phyloP scores from a whole-genome alignment of 2,329 filamentous ascomycete genomes.

The Penicillium olsonii region DNA sequence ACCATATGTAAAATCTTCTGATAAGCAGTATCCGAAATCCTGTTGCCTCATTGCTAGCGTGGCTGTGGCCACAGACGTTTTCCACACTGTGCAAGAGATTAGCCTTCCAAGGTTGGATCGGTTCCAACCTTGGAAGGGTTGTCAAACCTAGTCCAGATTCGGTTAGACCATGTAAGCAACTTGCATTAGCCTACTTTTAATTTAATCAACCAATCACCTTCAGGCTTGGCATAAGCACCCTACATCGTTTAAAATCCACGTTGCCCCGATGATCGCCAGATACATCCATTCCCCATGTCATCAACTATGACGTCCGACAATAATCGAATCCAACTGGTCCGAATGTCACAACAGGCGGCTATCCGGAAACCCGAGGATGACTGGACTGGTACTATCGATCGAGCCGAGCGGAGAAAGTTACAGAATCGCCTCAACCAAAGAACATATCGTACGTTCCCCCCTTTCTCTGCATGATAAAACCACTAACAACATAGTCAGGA shows the following conservation, averaged over 20 bases:
- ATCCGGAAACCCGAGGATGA: conserved; percentile 15
- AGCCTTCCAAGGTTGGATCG: no score
- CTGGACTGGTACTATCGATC: conserved; percentile 9
- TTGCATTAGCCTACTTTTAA: background rate
- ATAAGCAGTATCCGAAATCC: no score
- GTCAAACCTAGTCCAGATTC: background rate
- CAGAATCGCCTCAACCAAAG: conserved; percentile 23
- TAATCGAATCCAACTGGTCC: background rate
- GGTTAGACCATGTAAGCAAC: background rate
- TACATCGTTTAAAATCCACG: background rate
- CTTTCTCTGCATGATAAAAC: background rate
- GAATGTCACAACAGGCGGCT: conserved; percentile 19
- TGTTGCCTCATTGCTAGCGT: no score
- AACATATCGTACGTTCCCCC: conserved; percentile 13
- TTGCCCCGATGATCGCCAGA: no score
- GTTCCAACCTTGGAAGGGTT: no score
- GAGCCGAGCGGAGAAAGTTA: conserved; percentile 12
- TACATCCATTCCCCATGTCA: background rate
- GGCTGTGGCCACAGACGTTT: no score
- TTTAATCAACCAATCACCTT: background rate
- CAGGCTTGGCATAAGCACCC: background rate
- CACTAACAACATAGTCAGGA: background rate
- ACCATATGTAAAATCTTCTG: no score
- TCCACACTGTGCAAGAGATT: no score
- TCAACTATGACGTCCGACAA: background rate